Base-by-base conservation (phyloP, 495 filamentous ascomycete species). In the Aeminium ludgeri region DNA sequence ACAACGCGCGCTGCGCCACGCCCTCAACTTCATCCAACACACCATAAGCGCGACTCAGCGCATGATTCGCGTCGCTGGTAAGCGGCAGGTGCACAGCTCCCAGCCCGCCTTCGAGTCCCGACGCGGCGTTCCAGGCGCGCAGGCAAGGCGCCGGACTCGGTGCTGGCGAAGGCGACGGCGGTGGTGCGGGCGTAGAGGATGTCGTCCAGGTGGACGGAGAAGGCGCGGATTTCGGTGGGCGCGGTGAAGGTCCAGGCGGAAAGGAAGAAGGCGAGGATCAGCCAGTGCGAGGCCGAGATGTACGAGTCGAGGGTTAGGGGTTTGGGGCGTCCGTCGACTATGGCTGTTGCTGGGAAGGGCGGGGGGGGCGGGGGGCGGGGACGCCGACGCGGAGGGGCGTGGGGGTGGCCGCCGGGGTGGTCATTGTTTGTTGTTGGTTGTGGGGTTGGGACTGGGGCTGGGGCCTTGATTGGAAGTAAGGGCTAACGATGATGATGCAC, bases 21-120 rank as follows among this genome's bases (percentile, higher is more conserved):
- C 70, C 70, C 43, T 67, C 63, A 10, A 70, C 68, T 50, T 72
- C 70, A 30, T 72, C 60, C 43, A 74, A 54, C n/a, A 74, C 69
- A 34, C 67, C 69, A 53, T 74, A 74, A 50, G 61, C 65, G 40
- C 59, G 58, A 16, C 64, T 65, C 41, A 74, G 54, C 51, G 61
- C 57, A 49, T 72, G 70, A 38, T 65, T 70, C 58, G 67, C 69
- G 58, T 74, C 70, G 44, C 62, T 63, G 12, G 71, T 57, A 7
- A 74, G 59, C 13, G 70, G 70, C 28, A 74, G 60, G 30, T 70
- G 58, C 38, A 73, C 53, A 25, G 39, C 43, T 34, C 71, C 70
- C 20, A 74, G 53, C 30, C 70, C 71, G 35, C 71, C 70, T 19
- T 69, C 60, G 54, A 66, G 66, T 45, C 64, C 59, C 16, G 62